Base-by-base conservation (phyloP, 2,329 filamentous ascomycete genomes). In the Zymoseptoria tritici region DNA sequence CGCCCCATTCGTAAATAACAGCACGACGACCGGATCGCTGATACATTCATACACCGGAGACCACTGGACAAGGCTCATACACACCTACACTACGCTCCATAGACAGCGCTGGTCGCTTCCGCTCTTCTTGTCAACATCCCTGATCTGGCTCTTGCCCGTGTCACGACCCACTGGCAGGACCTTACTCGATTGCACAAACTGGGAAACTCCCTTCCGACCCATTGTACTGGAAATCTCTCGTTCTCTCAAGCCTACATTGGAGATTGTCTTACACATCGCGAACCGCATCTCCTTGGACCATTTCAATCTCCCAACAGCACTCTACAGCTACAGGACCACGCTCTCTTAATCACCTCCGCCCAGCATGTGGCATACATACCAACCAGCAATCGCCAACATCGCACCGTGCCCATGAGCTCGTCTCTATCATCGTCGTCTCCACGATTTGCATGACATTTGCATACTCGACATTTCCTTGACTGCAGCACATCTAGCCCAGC, bases 401-500 rank as follows among this genome's bases (percentile, higher is more conserved):
- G 16, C 36, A 16, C 13, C 36, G 36, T 46, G 36, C 36, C 13
- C 5, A 46, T 46, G 36, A 46, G 11, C 36, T n/a, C 36, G 36
- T 46, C 26, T 29, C 26, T 9, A 29, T 9, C 36, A 46, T 7
- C 5, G 5, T 46, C 36, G 16, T 16, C 36, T n/a, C 6, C 36
- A 46, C 36, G 36, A 46, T n/a, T 7, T 46, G 36, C 36, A 46
- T 16, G 16, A 46, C 36, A n/a, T n/a, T 7, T n/a, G 36, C 36
- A 46, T 46, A 46, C 13, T n/a, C 36, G 16, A 46, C 36, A 46
- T 46, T n/a, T 46, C 36, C 19, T 52, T 22, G 16, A n/a, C 6
- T n/a, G 29, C 52, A 53, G n/a, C 20, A 29, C 52, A 24, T 53
- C 52, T n/a, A 49, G 36, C 36, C 54, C 36, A 49, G 59, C 57